Evolutionary conservation across 257 asterid species (phyloP), one percentile per base, ranked within the genome.

Genomic region (Solanum etuberosum): DNA sequence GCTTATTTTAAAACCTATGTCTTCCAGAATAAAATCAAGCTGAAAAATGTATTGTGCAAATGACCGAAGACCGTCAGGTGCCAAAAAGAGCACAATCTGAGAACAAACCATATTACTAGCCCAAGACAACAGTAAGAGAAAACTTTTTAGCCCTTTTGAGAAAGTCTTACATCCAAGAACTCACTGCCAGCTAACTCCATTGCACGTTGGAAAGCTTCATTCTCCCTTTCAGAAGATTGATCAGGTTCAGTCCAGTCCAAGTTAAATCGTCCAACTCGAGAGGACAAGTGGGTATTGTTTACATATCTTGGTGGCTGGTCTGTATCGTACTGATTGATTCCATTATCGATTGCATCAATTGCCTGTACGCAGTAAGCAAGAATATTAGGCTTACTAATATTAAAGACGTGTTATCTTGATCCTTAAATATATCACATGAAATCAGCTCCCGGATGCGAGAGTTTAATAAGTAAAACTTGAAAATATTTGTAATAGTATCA

Each of bases 271-370:
- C 90, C 90, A 81, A 89, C 91, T 35, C 91, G 86, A 67, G 88
- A 85, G 5, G 90, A 89, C 74, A 89, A 71, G 88, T 82, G 67
- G 38, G 91, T 89, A 77, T 78, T 89, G 46, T 89, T 89, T 85
- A 85, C 87, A 68, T 86, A 89, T 77, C 86, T 89, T 37, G 91
- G 91, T 86, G 89, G 86, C 84, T 43, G 86, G 35, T 87, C 88
- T 14, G 63, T 84, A 48, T 70, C 85, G 4, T 87, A 89, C 78
- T 87, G 91, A 87, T 89, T 87, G 51, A 87, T 37, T 85, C 91
- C 91, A 84, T 89, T 89, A 42, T 89, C 90, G 18, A 85, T 70
- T 35, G 90, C 90, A 89, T 89, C 91, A 34, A 89, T 78, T 51
- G 91, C 91, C 91, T 85, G 80, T 76, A 29, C 10, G 0, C 84